Conservation (phyloP, 2,329 filamentous ascomycete genomes). For the Pseudodiploospora longispora region DNA sequence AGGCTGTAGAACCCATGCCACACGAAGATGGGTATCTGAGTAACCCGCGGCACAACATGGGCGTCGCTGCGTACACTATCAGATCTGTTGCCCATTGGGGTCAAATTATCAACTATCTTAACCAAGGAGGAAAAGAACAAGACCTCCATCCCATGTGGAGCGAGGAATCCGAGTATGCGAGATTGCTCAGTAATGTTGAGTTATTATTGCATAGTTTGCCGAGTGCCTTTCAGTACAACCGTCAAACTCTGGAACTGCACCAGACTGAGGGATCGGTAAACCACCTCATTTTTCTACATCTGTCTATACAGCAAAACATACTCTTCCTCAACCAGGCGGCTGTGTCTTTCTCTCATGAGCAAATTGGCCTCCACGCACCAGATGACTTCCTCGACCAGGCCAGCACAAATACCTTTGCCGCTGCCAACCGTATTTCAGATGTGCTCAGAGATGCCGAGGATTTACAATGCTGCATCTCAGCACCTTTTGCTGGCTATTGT, state of each 20-base stretch:
- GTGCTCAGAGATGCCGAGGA: conserved; percentile 74
- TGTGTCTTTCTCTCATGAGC: conserved; percentile 58
- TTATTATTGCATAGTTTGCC: conserved; percentile 65
- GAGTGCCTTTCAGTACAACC: conserved; percentile 60
- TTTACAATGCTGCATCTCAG: conserved; percentile 61
- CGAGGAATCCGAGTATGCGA: conserved; percentile 65
- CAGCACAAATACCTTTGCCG: conserved; percentile 67
- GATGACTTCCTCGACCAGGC: conserved; percentile 70
- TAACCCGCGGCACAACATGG: conserved; percentile 78
- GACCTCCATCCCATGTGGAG: conserved; percentile 77
- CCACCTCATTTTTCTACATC: conserved; percentile 88
- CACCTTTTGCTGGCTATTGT: conserved; percentile 90
- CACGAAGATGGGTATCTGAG: conserved; percentile 56
- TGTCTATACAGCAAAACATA: conserved; percentile 80
- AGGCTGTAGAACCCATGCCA: conserved; percentile 53
- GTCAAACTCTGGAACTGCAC: conserved; percentile 78
- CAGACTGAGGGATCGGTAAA: conserved; percentile 78
- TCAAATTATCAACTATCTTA: conserved; percentile 79
- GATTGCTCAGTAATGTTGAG: conserved; percentile 62
- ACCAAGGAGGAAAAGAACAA: conserved; percentile 75
- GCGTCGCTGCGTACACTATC: conserved; percentile 84
- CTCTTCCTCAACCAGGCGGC: conserved; percentile 87
- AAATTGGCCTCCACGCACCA: conserved; percentile 62
- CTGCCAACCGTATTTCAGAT: conserved; percentile 79
- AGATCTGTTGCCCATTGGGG: conserved; percentile 84